Conservation (phyloP, 495 filamentous ascomycete species). For the Hamigera avellanea region DNA sequence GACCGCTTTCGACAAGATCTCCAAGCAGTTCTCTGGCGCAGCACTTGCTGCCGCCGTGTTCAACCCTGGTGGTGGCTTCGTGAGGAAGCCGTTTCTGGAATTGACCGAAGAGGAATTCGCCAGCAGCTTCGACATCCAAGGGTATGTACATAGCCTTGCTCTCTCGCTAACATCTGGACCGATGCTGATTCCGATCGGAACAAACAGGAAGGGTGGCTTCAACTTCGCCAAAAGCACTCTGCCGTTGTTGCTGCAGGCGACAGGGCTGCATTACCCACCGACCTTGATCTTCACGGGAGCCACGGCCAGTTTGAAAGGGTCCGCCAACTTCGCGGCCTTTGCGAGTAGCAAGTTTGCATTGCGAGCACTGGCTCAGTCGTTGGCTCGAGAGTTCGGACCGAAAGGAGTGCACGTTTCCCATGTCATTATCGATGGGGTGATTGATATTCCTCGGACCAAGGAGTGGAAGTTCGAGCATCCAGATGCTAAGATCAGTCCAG, state of each 20-base stretch:
- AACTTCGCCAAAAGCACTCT: slow-evolving; percentile 64
- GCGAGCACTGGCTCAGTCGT: slow-evolving; percentile 62
- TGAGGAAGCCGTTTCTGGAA: slow-evolving; percentile 74
- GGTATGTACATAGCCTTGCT: slow-evolving; percentile 34
- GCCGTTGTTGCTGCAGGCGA: slow-evolving; percentile 55
- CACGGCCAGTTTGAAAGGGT: slow-evolving; percentile 69
- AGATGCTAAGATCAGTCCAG: slow-evolving; percentile 69
- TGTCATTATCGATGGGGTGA: slow-evolving; percentile 77
- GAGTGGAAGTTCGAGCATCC: slow-evolving; percentile 43
- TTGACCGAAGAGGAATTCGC: slow-evolving; percentile 53
- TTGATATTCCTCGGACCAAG: slow-evolving; percentile 69
- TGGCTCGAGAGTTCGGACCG: slow-evolving; percentile 83
- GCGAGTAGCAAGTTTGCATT: slow-evolving; percentile 73
- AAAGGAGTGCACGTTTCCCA: slow-evolving; percentile 83
- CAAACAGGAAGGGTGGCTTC: slow-evolving; percentile 57
- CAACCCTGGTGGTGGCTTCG: slow-evolving; percentile 62
- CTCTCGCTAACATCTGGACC: neutral
- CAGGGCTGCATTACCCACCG: slow-evolving; percentile 49
- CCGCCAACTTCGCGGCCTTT: slow-evolving; percentile 57
- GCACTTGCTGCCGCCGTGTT: slow-evolving; percentile 68
- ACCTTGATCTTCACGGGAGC: slow-evolving; percentile 80
- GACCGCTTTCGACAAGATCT: slow-evolving; percentile 56
- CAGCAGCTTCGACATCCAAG: slow-evolving; percentile 42
- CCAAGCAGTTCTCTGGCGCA: slow-evolving; percentile 34
- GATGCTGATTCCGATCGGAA: neutral